Base-by-base conservation (phyloP, 768 basidiomycete genomes). In the Mycena maculata region DNA sequence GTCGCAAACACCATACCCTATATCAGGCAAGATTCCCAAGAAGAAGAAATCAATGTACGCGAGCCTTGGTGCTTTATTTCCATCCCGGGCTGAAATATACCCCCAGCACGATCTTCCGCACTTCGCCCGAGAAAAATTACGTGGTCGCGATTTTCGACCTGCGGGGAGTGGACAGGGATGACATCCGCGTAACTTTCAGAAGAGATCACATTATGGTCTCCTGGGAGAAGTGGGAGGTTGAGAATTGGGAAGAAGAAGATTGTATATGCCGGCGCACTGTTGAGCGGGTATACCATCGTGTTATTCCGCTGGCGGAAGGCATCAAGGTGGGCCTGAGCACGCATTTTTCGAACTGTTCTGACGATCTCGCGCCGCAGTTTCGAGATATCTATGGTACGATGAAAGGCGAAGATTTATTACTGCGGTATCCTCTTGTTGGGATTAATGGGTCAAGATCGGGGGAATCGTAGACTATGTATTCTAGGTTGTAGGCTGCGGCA, bases 121-220 rank as follows among this genome's bases (percentile, higher is more conserved):
- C 85, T 67, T 82, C 83, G 42, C 75, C 75, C 30, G 84, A 84
- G 47, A 85, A 85, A 56, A 81, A 78, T 58, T 81, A 84, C 83
- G 77, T 83, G 41, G 82, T 81, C 27, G 85, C 86, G 33, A 85
- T 81, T 58, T 87, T 87, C 72, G 82, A 86, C 68, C 74, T 87
- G 71, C 79, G 80, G 1, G 84, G 82, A 7, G 80, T 87, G 49
- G 81, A 79, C 71, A 87, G 84, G 68, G 80, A 86, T 30, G 83
- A 87, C 48, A 84, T 86, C 56, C 85, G 87, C 47, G 85, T 87
- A 47, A 86, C 84, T 52, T 87, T 79, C 69, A 81, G 84, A 23
- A 76, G 77, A 57, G 55, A 80, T 54, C 68, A 80, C 52, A 73
- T 87, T 18, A 77, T 84, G 52, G 80, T 87, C 30, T 84, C 79